Conservation (phyloP, 129 eudicot genomes). For the Arctium lappa region DNA sequence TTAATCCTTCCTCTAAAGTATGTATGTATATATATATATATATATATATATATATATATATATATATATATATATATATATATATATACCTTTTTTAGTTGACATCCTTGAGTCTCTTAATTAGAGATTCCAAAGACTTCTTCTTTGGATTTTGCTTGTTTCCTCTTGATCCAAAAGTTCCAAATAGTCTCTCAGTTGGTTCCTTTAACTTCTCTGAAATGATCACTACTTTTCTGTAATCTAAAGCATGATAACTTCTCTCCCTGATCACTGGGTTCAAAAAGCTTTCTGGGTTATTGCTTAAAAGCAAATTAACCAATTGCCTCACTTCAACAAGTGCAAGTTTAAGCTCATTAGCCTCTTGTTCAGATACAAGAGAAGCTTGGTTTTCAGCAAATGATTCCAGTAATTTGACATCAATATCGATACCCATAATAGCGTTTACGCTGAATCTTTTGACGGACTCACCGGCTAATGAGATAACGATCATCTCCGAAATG, state of each 20-base stretch:
- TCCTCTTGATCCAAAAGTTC: slow-evolving; percentile 89
- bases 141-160: slow-evolving; percentile 79
- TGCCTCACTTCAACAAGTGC: slow-evolving; percentile 87
- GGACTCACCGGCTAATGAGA: slow-evolving; percentile 70
- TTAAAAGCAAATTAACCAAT: slow-evolving; percentile 74
- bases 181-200: slow-evolving; percentile 76
- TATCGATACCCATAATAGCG: slow-evolving; percentile 88
- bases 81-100: slow-evolving; percentile 36
- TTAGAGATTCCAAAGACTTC: slow-evolving; percentile 82
- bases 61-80: neutral
- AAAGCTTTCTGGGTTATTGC: slow-evolving; percentile 92
- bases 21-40: neutral
- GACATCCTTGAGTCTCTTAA: slow-evolving; percentile 91
- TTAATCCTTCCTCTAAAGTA: neutral
- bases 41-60: neutral
- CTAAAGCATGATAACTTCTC: slow-evolving; percentile 82
- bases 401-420: slow-evolving; percentile 74
- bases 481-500: slow-evolving; percentile 75
- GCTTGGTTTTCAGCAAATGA: slow-evolving; percentile 93
- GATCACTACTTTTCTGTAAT: slow-evolving; percentile 79
- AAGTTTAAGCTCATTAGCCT: slow-evolving; percentile 58
- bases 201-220: slow-evolving; percentile 93
- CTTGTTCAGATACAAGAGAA: slow-evolving; percentile 65
- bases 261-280: slow-evolving; percentile 93
- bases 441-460: slow-evolving; percentile 83